Conservation (phyloP, 441 rosid species). For the Oxalis stricta region DNA sequence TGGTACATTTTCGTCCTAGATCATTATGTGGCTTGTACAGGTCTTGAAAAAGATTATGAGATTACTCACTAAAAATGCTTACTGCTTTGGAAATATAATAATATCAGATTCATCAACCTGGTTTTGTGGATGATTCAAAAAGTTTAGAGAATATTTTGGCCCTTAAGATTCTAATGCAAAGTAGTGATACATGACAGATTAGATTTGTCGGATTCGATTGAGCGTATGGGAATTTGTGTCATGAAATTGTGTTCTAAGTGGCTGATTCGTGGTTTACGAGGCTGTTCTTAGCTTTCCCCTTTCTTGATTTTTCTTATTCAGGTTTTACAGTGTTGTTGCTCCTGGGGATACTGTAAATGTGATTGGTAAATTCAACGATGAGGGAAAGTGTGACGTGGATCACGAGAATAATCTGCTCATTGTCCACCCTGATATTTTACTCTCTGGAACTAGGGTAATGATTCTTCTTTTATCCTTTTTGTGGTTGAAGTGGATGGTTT, state of each 20-base stretch:
- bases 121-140: background rate
- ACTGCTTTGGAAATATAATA: background rate
- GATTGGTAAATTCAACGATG: conserved; percentile 72
- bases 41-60: no score
- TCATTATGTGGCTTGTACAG: no score
- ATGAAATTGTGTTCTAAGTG: background rate
- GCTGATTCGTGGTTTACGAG: background rate
- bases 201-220: background rate
- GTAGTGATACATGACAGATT: background rate
- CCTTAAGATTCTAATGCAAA: background rate
- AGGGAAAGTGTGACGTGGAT: conserved; percentile 67
- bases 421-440: conserved; percentile 79
- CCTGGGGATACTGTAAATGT: conserved; percentile 96
- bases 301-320: conserved; percentile 14
- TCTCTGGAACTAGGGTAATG: conserved; percentile 91
- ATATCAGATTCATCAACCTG: background rate
- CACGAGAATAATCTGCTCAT: conserved; percentile 53
- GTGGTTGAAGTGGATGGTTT: no score
- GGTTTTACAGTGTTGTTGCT: conserved; percentile 71
- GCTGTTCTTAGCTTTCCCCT: conserved; percentile 7
- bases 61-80: background rate
- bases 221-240: background rate
- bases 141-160: background rate
- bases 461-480: conserved; percentile 1
- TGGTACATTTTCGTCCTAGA: conserved; percentile 1